Conservation (phyloP, 2,329 filamentous ascomycete genomes). For the Grosmannia serpens region DNA sequence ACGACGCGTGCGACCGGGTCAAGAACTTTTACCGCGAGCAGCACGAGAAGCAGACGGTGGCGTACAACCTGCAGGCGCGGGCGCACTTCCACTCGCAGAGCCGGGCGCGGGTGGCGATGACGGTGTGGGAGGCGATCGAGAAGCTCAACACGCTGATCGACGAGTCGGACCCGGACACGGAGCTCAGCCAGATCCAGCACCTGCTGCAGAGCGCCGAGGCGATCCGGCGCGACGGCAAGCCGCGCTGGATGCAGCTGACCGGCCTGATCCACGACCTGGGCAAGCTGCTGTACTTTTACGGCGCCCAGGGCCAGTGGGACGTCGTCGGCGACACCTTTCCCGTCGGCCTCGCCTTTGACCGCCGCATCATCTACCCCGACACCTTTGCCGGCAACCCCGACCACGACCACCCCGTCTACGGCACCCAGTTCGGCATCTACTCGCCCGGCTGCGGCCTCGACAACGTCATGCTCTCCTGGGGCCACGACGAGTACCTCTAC, state of each 20-base stretch:
- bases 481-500: conserved; percentile 81
- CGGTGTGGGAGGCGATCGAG: conserved; percentile 85
- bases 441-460: conserved; percentile 66
- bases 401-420: conserved; percentile 56
- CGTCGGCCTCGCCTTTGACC: conserved; percentile 63
- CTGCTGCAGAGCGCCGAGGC: conserved; percentile 81
- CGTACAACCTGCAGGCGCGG: conserved; percentile 75
- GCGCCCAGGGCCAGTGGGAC: conserved; percentile 82
- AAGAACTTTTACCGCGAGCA: conserved; percentile 75
- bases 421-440: conserved; percentile 72
- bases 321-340: conserved; percentile 82
- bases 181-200: conserved; percentile 80
- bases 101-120: conserved; percentile 58
- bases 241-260: conserved; percentile 70
- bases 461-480: conserved; percentile 84
- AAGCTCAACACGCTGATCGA: conserved; percentile 86
- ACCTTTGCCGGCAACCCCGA: conserved; percentile 73
- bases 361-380: conserved; percentile 65
- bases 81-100: conserved; percentile 56
- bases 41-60: conserved; percentile 61
- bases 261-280: conserved; percentile 71
- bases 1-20: conserved; percentile 71
- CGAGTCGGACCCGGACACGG: conserved; percentile 82
- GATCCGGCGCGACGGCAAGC: conserved; percentile 74
- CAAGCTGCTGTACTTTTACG: conserved; percentile 72